These are phyloP conservation scores for Fusarium sp. DNA, from an alignment of 2,329 filamentous ascomycete species.

Conservation along the genomic window DNA sequence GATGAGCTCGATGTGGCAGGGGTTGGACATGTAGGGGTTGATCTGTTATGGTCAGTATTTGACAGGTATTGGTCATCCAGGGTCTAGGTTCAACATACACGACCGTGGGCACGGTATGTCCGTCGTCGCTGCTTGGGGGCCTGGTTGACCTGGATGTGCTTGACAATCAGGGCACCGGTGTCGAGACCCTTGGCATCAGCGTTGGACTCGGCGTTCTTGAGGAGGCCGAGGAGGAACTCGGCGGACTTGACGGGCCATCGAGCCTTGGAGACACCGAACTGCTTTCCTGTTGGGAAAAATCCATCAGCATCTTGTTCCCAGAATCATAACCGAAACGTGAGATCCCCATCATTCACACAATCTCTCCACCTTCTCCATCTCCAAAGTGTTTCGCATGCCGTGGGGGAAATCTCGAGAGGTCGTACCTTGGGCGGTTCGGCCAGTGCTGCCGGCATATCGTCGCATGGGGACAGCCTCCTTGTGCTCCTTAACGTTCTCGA, in stretches of 20 bases:
- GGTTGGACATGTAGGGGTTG: conserved; percentile 99
- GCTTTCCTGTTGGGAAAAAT: conserved; percentile 75
- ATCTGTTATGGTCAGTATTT: conserved; percentile 66
- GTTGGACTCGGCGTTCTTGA: conserved; percentile 97
- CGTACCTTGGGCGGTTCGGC: conserved; percentile 97
- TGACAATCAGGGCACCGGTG: conserved; percentile 96
- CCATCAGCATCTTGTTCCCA: conserved; percentile 41
- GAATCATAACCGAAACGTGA: neutral
- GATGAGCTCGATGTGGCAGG: conserved; percentile 99
- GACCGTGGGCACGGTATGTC: conserved; percentile 99
- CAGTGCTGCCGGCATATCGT: conserved; percentile 94
- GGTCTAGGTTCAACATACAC: conserved; percentile 71
- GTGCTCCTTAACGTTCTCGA: conserved; percentile 97
- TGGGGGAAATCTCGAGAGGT: conserved; percentile 41
- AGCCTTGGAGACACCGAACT: conserved; percentile 96
- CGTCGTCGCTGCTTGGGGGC: conserved; percentile 98
- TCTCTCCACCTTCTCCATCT: conserved; percentile 7
- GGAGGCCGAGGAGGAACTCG: conserved; percentile 95
- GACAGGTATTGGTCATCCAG: neutral
- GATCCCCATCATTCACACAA: conserved; percentile 6
- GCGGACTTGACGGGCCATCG: conserved; percentile 99
- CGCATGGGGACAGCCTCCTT: conserved; percentile 98
- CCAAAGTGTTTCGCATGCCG: conserved; percentile 15
- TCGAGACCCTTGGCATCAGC: conserved; percentile 97
- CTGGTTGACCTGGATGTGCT: conserved; percentile 99